Evolutionary conservation across 306 rosid genomes (phyloP).

Genomic region (Cucumis melo): DNA sequence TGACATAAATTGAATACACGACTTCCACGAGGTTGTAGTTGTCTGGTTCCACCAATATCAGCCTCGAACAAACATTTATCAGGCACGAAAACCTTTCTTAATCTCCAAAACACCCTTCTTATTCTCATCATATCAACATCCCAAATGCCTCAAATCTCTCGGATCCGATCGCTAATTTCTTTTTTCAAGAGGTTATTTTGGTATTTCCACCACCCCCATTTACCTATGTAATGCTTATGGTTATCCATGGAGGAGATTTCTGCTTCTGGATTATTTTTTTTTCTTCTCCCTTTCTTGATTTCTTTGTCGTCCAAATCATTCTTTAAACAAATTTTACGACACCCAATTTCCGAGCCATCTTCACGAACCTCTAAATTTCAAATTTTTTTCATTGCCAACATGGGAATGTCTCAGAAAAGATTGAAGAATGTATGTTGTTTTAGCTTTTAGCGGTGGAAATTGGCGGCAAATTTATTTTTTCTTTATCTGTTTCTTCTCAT

Average conservation of each 20-base stretch:
- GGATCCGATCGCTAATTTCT: not conserved
- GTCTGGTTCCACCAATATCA: not conserved
- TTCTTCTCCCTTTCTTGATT: constrained; percentile 3
- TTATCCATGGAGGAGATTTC: constrained; percentile 11
- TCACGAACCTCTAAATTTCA: not conserved
- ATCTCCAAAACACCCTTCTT: not conserved
- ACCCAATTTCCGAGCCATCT: not conserved
- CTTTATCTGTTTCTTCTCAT: not conserved
- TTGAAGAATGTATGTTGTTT: not conserved
- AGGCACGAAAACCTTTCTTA: not conserved
- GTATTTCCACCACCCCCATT: not conserved
- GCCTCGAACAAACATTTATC: too few species aligned
- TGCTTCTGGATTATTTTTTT: not conserved
- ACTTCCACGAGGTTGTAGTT: constrained; percentile 8
- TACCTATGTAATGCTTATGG: constrained; percentile 26
- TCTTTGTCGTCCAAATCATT: not conserved
- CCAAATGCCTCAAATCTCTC: not conserved
- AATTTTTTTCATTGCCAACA: not conserved
- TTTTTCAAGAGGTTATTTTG: not conserved
- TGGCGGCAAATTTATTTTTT: not conserved
- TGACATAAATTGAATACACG: not conserved
- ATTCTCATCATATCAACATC: not conserved
- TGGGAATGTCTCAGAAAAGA: not conserved
- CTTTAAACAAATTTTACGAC: not conserved
- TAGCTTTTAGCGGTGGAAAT: not conserved